Evolutionary conservation across 805 yeast genomes (phyloP).

Genomic region (Cyberlindnera meyerae): DNA sequence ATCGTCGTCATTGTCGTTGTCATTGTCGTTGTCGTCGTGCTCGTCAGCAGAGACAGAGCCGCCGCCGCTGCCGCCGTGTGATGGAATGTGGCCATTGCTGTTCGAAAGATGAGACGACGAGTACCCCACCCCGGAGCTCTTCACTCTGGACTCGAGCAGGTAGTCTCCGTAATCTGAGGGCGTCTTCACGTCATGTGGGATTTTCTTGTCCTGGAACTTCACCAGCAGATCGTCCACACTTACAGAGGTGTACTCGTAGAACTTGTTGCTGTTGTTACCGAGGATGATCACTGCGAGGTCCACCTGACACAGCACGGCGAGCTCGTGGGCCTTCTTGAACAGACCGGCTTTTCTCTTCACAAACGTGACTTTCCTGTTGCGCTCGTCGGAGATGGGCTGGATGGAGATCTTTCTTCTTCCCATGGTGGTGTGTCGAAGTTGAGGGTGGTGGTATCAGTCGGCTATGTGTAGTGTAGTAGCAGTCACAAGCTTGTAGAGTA

Average conservation of each 20-base stretch:
- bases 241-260: slow-evolving; percentile 79
- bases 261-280: slow-evolving; percentile 69
- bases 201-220: slow-evolving; percentile 30
- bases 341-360: slow-evolving; percentile 92
- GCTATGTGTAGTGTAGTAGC: too few species aligned
- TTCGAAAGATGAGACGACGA: slow-evolving; percentile 11
- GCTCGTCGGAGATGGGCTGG: slow-evolving; percentile 83
- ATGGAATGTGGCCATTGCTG: too few species aligned
- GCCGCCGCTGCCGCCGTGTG: too few species aligned
- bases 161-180: slow-evolving; percentile 67
- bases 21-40: slow-evolving; percentile 17
- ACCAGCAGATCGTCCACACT: slow-evolving; percentile 49
- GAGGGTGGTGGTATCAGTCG: not conserved
- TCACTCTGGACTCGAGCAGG: slow-evolving; percentile 32
- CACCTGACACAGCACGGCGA: slow-evolving; percentile 86
- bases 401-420: slow-evolving; percentile 96
- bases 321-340: slow-evolving; percentile 57
- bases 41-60: slow-evolving; percentile 14
- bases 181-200: slow-evolving; percentile 52
- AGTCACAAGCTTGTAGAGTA: not conserved
- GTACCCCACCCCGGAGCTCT: not conserved
- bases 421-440: slow-evolving; percentile 44
- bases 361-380: slow-evolving; percentile 83
- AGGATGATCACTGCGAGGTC: slow-evolving; percentile 87
- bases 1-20: slow-evolving; percentile 17